Evolutionary conservation across 1,284 basidiomycete genomes (phyloP).

Genomic region (Psilocybe mexicana): DNA sequence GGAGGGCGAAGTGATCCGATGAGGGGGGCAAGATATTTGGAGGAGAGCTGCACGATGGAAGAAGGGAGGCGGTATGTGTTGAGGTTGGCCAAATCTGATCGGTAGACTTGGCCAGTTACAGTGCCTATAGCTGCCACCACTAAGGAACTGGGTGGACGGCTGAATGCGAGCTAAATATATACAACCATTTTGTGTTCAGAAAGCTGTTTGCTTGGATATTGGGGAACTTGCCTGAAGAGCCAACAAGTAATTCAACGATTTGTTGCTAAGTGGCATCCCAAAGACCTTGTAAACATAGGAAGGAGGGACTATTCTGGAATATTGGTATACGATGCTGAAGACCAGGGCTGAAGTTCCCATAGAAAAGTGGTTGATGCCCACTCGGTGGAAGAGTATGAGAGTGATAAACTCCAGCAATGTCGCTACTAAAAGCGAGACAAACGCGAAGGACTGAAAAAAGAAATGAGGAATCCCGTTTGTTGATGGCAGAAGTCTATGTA

Average conservation of each 20-base stretch:
- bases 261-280: slow-evolving; percentile 75
- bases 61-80: slow-evolving; percentile 75
- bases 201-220: slow-evolving; percentile 1
- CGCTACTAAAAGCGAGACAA: slow-evolving; percentile 64
- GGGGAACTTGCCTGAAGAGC: slow-evolving; percentile 57
- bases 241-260: slow-evolving; percentile 68
- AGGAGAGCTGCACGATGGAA: slow-evolving; percentile 50
- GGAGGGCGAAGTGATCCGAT: slow-evolving; percentile 59
- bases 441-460: slow-evolving; percentile 65
- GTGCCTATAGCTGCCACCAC: slow-evolving; percentile 65
- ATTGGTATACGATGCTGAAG: slow-evolving; percentile 81
- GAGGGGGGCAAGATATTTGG: slow-evolving; percentile 58
- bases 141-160: slow-evolving; percentile 65
- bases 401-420: slow-evolving; percentile 67
- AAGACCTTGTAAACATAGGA: slow-evolving; percentile 77
- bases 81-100: slow-evolving; percentile 75
- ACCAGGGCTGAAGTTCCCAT: slow-evolving; percentile 74
- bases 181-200: not conserved
- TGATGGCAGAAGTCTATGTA: not conserved
- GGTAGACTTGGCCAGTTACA: slow-evolving; percentile 73
- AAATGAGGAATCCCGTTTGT: not conserved
- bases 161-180: slow-evolving; percentile 59
- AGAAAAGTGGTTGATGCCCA: slow-evolving; percentile 73
- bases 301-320: slow-evolving; percentile 73
- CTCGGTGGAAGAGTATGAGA: slow-evolving; percentile 60